Percentiles rank a stretch among this genome's conserved stretches.
phyloP scores from a whole-genome alignment of 1,284 basidiomycete species.

The Golubevia pallescens region DNA sequence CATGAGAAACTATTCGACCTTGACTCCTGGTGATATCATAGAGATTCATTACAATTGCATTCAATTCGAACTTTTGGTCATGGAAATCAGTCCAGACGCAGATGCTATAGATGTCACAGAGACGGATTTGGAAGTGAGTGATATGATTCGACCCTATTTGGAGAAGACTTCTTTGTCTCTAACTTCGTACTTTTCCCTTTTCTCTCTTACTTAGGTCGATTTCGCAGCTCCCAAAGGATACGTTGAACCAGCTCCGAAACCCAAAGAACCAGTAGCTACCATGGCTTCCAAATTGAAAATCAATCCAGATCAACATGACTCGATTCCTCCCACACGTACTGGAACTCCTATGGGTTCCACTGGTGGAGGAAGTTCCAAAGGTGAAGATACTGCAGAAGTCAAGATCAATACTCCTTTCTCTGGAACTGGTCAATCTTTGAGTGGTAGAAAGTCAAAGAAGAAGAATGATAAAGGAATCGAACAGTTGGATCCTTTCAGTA shows the following conservation, averaged over 20 bases:
- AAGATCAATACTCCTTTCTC: slow-evolving; percentile 38
- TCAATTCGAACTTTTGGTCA: slow-evolving; percentile 90
- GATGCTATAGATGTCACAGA: slow-evolving; percentile 90
- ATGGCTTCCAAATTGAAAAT: slow-evolving; percentile 99
- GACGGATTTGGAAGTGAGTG: slow-evolving; percentile 85
- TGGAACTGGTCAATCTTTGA: slow-evolving; percentile 52
- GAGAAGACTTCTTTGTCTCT: background rate
- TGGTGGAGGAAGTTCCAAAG: slow-evolving; percentile 32
- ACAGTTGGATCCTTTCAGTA: slow-evolving; percentile 46
- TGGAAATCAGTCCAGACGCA: slow-evolving; percentile 80
- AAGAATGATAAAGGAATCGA: slow-evolving; percentile 54
- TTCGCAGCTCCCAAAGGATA: slow-evolving; percentile 72
- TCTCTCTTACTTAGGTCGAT: slow-evolving; percentile 66
- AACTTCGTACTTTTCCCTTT: slow-evolving; percentile 69
- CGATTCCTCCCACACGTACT: slow-evolving; percentile 58
- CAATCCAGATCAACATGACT: slow-evolving; percentile 67
- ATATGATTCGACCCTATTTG: too few relatives aligned
- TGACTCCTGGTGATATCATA: slow-evolving; percentile 66
- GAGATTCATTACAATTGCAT: slow-evolving; percentile 72
- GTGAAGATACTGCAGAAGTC: slow-evolving; percentile 9
- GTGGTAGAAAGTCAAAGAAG: slow-evolving; percentile 60
- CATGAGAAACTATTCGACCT: slow-evolving; percentile 83
- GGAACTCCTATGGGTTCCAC: slow-evolving; percentile 42
- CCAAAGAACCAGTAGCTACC: slow-evolving; percentile 79
- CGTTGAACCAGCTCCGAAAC: slow-evolving; percentile 85